Conservation (phyloP, 192 early-diverging fungal genomes). For the Obelidium mucronatum region DNA sequence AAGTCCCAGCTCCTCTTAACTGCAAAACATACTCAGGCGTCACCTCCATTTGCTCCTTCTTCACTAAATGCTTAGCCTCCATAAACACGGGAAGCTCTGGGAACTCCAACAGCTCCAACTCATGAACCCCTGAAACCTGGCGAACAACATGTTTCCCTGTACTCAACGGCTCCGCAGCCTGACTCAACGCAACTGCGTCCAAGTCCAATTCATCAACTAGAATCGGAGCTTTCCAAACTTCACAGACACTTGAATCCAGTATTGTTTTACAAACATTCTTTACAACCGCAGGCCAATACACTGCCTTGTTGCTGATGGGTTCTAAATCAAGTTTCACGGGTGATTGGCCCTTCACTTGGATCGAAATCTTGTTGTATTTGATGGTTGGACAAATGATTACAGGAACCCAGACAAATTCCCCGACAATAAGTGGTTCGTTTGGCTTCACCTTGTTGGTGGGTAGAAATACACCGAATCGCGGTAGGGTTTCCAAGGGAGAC, state of each 20-base stretch:
- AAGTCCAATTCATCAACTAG: conserved; percentile 1
- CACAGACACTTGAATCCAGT: background rate
- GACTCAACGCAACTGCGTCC: conserved; percentile 1
- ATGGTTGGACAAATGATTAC: background rate
- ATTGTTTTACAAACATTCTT: background rate
- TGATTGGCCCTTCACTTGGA: background rate
- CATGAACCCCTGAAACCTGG: background rate
- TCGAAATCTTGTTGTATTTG: background rate
- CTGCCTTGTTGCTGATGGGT: background rate
- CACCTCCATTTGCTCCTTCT: background rate
- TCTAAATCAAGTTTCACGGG: background rate
- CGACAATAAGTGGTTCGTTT: background rate
- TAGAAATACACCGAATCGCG: no score
- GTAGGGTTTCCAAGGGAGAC: no score
- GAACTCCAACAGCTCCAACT: conserved; percentile 13
- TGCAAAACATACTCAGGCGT: background rate
- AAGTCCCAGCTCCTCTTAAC: background rate
- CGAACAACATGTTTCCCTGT: background rate
- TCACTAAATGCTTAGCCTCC: background rate
- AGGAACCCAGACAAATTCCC: background rate
- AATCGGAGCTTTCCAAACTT: conserved; percentile 14
- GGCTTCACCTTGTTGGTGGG: background rate
- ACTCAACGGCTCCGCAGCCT: background rate
- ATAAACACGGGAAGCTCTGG: conserved; percentile 3
- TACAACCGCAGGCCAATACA: background rate